Percentiles rank a stretch among this genome's conserved stretches.
These are phyloP conservation scores for Lactarius akahatsu DNA, from an alignment of 768 basidiomycete species.

Conservation along the genomic window DNA sequence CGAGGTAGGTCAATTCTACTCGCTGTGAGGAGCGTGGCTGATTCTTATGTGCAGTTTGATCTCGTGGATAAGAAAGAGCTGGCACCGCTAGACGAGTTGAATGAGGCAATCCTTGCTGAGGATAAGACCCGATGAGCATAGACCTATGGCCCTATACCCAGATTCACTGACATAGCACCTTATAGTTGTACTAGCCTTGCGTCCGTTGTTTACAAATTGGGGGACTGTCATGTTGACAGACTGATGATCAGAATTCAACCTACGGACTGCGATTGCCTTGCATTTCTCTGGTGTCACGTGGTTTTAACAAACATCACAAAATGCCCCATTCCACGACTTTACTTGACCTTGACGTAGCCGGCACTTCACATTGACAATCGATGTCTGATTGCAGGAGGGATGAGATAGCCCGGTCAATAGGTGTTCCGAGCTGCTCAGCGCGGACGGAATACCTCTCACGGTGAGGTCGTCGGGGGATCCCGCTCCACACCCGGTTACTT, in stretches of 20 bases:
- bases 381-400: background rate
- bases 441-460: background rate
- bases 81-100: slow-evolving; percentile 91
- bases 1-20: slow-evolving; percentile 57
- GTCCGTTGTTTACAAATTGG: background rate
- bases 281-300: slow-evolving; percentile 1
- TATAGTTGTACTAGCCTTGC: slow-evolving; percentile 2
- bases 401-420: background rate
- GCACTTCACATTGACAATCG: background rate
- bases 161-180: background rate
- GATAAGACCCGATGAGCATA: slow-evolving; percentile 41
- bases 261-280: background rate
- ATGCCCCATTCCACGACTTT: background rate
- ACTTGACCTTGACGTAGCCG: background rate
- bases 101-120: slow-evolving; percentile 79
- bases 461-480: background rate
- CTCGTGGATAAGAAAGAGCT: slow-evolving; percentile 96
- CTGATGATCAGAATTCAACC: background rate
- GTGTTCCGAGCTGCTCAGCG: background rate
- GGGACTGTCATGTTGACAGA: background rate
- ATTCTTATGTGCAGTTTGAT: slow-evolving; percentile 62
- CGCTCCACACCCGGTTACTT: background rate
- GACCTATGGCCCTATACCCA: background rate
- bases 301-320: background rate
- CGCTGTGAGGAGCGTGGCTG: slow-evolving; percentile 6